phyloP scores from a whole-genome alignment of 106 monocot species.

The Acorus gramineus region DNA sequence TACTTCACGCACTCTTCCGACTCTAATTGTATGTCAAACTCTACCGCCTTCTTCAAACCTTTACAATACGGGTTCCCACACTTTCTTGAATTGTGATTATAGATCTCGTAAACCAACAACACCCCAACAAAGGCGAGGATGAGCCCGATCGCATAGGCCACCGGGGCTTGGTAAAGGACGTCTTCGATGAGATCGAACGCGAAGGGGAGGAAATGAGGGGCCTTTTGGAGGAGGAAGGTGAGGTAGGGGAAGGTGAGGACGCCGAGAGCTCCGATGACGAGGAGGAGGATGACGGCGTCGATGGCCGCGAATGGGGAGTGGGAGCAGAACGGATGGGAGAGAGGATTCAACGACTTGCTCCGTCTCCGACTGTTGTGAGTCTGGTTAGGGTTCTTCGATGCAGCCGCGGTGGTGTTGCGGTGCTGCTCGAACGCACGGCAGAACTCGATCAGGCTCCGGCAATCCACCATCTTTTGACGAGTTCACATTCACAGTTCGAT shows the following conservation, averaged over 20 bases:
- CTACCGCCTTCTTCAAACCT: constrained; percentile 4
- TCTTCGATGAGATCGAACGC: not conserved
- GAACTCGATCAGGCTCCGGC: constrained; percentile 94
- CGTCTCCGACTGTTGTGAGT: constrained; percentile 19
- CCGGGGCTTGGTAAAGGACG: not conserved
- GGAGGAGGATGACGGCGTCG: not conserved
- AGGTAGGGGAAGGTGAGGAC: not conserved
- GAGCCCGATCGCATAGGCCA: not conserved
- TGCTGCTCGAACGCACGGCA: constrained; percentile 80
- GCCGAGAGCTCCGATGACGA: not conserved
- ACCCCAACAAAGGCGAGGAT: too few species aligned
- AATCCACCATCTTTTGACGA: constrained; percentile 48
- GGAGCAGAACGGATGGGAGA: constrained; percentile 70
- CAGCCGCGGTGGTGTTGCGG: constrained; percentile 10
- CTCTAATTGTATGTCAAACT: constrained; percentile 9
- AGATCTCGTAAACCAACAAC: too few species aligned
- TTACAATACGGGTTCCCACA: constrained; percentile 5
- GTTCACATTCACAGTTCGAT: too few species aligned
- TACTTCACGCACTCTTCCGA: constrained; percentile 8
- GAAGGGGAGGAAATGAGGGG: not conserved
- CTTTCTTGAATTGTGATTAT: not conserved
- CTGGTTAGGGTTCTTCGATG: constrained; percentile 9
- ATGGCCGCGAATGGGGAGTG: constrained; percentile 52
- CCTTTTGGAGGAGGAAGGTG: not conserved
- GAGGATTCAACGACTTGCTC: constrained; percentile 40